A percentile compares a stretch with the other conserved stretches of the same genome.
Conservation (phyloP, 805 yeast genomes). For the Lipomyces chichibuensis region DNA sequence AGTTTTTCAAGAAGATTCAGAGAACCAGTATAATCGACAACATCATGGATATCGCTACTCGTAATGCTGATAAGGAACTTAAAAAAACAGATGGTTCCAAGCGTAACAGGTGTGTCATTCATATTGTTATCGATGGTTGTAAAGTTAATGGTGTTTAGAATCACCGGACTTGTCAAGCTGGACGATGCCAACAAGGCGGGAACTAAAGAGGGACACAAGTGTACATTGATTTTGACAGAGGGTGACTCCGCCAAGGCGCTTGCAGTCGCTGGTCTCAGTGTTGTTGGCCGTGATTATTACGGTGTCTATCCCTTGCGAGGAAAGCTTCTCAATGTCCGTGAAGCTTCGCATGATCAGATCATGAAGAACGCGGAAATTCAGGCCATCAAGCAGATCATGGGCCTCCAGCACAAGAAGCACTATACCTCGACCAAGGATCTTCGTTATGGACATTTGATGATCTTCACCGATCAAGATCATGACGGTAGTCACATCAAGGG, state of each 20-base stretch:
- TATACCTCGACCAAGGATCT: slow-evolving; percentile 74
- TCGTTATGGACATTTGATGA: slow-evolving; percentile 96
- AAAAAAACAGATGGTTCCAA: slow-evolving; percentile 85
- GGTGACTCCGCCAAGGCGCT: slow-evolving; percentile 94
- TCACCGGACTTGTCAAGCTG: slow-evolving; percentile 84
- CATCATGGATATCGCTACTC: slow-evolving; percentile 79
- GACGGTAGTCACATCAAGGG: slow-evolving; percentile 99
- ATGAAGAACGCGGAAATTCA: slow-evolving; percentile 92
- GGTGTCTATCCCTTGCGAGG: slow-evolving; percentile 97
- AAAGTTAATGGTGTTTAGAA: slow-evolving; percentile 50
- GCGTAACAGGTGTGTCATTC: slow-evolving; percentile 49
- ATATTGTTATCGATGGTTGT: background rate
- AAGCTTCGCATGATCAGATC: slow-evolving; percentile 94
- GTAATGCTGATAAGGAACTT: slow-evolving; percentile 83
- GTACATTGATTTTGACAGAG: slow-evolving; percentile 92
- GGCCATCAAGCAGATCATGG: slow-evolving; percentile 93
- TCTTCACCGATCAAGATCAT: slow-evolving; percentile 99
- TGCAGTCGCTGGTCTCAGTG: slow-evolving; percentile 92
- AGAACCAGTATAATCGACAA: slow-evolving; percentile 72
- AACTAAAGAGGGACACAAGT: slow-evolving; percentile 84
- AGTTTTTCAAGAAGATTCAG: slow-evolving; percentile 69
- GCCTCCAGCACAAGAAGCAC: slow-evolving; percentile 86
- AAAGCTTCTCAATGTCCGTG: slow-evolving; percentile 91
- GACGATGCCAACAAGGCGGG: slow-evolving; percentile 98
- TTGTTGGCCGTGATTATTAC: slow-evolving; percentile 91